Percentiles rank a stretch among this genome's conserved stretches.
Conservation (phyloP, 768 basidiomycete species). For the Phanerodontia chrysosporium region DNA sequence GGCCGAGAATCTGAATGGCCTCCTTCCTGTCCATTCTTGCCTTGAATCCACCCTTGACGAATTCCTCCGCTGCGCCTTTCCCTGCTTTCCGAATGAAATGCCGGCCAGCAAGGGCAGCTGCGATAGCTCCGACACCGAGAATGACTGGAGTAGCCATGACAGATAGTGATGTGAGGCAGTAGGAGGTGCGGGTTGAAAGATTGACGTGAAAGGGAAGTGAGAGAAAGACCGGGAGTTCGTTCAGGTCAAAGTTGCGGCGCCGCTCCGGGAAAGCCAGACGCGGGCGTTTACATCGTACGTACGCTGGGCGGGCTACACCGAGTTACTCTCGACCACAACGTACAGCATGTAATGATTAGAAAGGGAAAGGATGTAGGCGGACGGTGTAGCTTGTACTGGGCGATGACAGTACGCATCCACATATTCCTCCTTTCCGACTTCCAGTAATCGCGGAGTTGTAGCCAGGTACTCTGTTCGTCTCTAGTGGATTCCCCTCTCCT, state of each 20-base stretch:
- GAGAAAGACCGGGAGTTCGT: neutral
- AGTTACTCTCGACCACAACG: too few relatives aligned
- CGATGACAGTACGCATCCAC: too few relatives aligned
- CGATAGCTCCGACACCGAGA: constrained; percentile 72
- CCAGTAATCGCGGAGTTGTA: too few relatives aligned
- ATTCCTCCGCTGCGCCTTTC: constrained; percentile 69
- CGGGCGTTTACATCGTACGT: neutral
- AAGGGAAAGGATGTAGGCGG: too few relatives aligned
- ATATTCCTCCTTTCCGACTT: too few relatives aligned
- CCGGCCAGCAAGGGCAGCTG: constrained; percentile 71
- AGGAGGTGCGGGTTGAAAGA: neutral
- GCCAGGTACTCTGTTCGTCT: too few relatives aligned
- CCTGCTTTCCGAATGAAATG: constrained; percentile 63
- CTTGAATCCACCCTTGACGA: constrained; percentile 92
- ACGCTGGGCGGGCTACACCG: too few relatives aligned
- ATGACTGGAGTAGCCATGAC: constrained; percentile 77
- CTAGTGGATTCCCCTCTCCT: too few relatives aligned
- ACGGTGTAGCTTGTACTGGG: too few relatives aligned
- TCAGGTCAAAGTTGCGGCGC: neutral
- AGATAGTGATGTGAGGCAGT: neutral
- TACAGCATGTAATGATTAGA: too few relatives aligned
- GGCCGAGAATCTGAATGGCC: constrained; percentile 85
- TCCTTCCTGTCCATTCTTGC: constrained; percentile 95
- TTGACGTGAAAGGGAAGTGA: too few relatives aligned
- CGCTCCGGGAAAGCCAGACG: neutral